Conservation (phyloP, 176 grass and related monocot genomes). For the Hordeum vulgare region DNA sequence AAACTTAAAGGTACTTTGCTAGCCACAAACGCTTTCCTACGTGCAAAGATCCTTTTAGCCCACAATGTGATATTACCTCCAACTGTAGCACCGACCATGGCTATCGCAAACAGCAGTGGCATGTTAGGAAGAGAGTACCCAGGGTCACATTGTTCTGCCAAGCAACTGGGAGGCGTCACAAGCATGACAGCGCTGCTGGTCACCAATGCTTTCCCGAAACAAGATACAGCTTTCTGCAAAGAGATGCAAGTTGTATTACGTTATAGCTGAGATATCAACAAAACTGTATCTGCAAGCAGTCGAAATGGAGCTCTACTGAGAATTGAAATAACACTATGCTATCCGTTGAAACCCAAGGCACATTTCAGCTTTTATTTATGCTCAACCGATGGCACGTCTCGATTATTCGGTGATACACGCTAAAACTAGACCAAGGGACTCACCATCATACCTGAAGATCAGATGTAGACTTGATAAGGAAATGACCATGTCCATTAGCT, state of each 20-base stretch:
- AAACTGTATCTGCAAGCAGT: neutral
- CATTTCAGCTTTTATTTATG: neutral
- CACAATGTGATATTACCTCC: constrained; percentile 50
- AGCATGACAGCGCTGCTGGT: constrained; percentile 33
- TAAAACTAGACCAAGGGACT: constrained; percentile 44
- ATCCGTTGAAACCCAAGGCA: neutral
- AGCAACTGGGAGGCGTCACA: constrained; percentile 44
- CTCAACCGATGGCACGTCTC: neutral
- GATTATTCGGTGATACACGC: neutral
- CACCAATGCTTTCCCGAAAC: constrained; percentile 40
- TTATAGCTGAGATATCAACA: constrained; percentile 6
- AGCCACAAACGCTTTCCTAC: neutral
- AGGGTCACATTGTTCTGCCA: constrained; percentile 73
- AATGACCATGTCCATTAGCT: constrained; percentile 16
- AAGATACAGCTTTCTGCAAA: constrained; percentile 40
- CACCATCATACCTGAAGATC: constrained; percentile 99
- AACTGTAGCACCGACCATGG: constrained; percentile 93
- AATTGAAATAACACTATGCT: neutral
- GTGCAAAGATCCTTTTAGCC: neutral
- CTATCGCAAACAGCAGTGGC: constrained; percentile 87
- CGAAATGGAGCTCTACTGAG: neutral
- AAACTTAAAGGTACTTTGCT: neutral
- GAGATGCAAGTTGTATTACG: neutral
- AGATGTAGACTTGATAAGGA: constrained; percentile 35
- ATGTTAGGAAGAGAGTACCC: constrained; percentile 80